These are phyloP conservation scores for Akebia trifoliata DNA, from an alignment of 164 flowering plant species.

Conservation along the genomic window DNA sequence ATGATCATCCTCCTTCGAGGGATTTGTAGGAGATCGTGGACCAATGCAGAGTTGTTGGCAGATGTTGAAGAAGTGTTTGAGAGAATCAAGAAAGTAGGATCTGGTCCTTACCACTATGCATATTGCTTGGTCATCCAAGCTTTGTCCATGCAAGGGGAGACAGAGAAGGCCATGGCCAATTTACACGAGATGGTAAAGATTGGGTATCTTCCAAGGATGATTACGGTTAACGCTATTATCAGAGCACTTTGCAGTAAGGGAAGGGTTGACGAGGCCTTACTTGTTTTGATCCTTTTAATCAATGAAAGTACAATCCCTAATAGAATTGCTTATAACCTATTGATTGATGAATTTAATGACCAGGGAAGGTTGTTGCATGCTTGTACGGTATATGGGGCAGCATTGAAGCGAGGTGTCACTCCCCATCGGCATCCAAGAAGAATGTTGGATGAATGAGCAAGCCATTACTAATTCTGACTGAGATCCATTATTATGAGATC, in stretches of 20 bases:
- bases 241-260: conserved; percentile 50
- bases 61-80: conserved; percentile 49
- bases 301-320: conserved; percentile 24
- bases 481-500: neutral
- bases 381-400: conserved; percentile 40
- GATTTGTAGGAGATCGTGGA: conserved; percentile 56
- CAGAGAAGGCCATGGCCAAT: conserved; percentile 33
- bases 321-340: conserved; percentile 33
- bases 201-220: conserved; percentile 40
- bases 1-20: conserved; percentile 50
- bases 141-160: conserved; percentile 37
- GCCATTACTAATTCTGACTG: neutral
- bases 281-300: conserved; percentile 36
- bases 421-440: conserved; percentile 27
- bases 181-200: conserved; percentile 39
- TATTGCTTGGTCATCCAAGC: conserved; percentile 46
- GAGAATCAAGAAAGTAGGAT: conserved; percentile 31
- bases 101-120: conserved; percentile 27
- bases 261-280: conserved; percentile 40
- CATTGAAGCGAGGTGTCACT: conserved; percentile 47
- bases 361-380: conserved; percentile 33
- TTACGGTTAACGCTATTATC: conserved; percentile 43
- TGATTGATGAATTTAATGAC: conserved; percentile 47
- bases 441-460: conserved; percentile 8
- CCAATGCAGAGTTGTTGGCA: conserved; percentile 30